These are phyloP conservation scores for Diplotaxis tenuifolia DNA, from an alignment of 345 rosid genomes.

Conservation along the genomic window DNA sequence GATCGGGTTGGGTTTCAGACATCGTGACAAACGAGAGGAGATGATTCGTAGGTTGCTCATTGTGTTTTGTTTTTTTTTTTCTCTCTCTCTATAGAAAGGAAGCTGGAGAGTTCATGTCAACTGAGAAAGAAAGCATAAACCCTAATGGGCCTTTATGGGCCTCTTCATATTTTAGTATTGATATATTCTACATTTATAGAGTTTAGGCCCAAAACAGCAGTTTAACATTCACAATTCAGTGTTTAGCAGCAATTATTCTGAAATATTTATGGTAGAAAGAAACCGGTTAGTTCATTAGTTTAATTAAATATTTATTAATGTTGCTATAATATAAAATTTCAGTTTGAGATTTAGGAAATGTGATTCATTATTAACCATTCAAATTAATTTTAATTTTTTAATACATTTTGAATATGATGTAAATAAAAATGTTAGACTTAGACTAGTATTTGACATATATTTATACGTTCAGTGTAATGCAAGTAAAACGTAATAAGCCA, in stretches of 20 bases:
- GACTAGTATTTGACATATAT: not conserved
- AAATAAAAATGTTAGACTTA: not conserved
- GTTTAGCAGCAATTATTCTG: not conserved
- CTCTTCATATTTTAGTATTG: too few relatives aligned
- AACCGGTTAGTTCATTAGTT: not conserved
- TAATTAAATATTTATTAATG: too few relatives aligned
- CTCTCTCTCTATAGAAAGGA: not conserved
- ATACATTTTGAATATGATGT: not conserved
- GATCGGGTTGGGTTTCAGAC: conserved; percentile 19
- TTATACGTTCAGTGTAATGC: not conserved
- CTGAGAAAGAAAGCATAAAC: conserved; percentile 24
- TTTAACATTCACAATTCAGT: not conserved
- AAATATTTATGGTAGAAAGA: not conserved
- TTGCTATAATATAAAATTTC: too few relatives aligned
- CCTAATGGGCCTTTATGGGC: conserved; percentile 35
- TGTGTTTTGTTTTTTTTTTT: not conserved
- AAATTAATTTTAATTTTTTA: too few relatives aligned
- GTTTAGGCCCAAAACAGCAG: not conserved
- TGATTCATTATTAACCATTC: not conserved
- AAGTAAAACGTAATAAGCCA: not conserved
- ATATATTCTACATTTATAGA: too few relatives aligned
- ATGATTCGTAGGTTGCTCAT: conserved; percentile 51
- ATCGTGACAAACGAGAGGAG: conserved; percentile 42
- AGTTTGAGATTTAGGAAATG: not conserved
- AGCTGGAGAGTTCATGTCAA: conserved; percentile 16